Percentiles rank a stretch among this genome's conserved stretches.
phyloP scores from a whole-genome alignment of 1,284 basidiomycete species.

The Thelephora terrestris region DNA sequence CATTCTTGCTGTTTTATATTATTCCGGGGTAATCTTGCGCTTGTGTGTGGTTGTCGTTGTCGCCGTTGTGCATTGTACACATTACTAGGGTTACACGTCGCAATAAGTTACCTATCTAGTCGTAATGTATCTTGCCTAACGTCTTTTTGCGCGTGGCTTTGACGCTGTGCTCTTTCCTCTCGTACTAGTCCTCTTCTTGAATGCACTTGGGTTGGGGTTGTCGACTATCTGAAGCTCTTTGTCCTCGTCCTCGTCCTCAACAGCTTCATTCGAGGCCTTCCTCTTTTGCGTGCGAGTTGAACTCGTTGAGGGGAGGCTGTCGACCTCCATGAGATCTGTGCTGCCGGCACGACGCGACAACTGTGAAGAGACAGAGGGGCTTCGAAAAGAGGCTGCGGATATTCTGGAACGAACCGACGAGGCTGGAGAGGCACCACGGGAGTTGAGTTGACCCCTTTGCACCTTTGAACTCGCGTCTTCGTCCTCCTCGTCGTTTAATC shows the following conservation, averaged over 20 bases:
- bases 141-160: constrained; percentile 20
- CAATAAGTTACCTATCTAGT: no score
- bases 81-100: no score
- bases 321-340: constrained; percentile 25
- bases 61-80: no score
- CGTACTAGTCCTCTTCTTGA: constrained; percentile 28
- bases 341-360: constrained; percentile 19
- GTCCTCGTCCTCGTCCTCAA: constrained; percentile 27
- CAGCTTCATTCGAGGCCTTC: constrained; percentile 36
- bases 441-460: constrained; percentile 8
- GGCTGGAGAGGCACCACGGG: constrained; percentile 23
- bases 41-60: no score
- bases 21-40: no score
- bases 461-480: constrained; percentile 11
- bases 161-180: constrained; percentile 20
- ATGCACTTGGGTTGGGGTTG: constrained; percentile 23
- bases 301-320: constrained; percentile 17
- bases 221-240: constrained; percentile 50
- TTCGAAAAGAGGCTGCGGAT: constrained; percentile 11
- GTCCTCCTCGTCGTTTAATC: constrained; percentile 24
- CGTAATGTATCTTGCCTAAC: constrained; percentile 3
- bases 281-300: constrained; percentile 5
- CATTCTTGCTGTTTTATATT: no score
- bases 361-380: constrained; percentile 11
- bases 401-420: constrained; percentile 22